Evolutionary conservation across 495 filamentous ascomycete species (phyloP), one percentile per base, ranked within the genome.

Genomic region (Neurospora sp.): DNA sequence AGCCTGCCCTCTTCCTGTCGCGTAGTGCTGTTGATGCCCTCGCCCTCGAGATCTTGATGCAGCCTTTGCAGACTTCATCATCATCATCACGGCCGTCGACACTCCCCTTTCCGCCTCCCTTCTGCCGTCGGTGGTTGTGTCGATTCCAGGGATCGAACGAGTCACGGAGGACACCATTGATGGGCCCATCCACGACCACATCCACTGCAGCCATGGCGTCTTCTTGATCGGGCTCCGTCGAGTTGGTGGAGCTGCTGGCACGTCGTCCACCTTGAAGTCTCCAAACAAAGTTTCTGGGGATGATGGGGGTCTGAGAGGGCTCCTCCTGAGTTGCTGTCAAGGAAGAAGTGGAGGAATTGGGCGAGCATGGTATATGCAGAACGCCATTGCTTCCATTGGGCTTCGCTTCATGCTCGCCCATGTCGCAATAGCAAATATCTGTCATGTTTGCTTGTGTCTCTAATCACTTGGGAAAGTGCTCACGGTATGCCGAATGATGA

Each of bases 81-180:
- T 78, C 74, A 3, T 76, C 72, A 18, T 75, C 41, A 20, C 72
- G 71, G 27, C 14, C 27, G 1, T 35, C 8, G 0, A 18, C 54
- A 35, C 12, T 18, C 54, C 54, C 23, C 27, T 31, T 31, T 62
- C 23, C 54, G 12, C 54, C 54, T 62, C 54, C 54, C 27, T 62
- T 35, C 9, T 35, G 54, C 14, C 27, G 23, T 62, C 23, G 54
- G 9, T 70, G 38, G 12, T 75, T 69, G 70, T 74, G 72, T 10
- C 71, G 70, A 14, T 71, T 44, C 80, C 80, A 81, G 2, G 80
- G 79, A 62, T 81, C 80, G 39, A 80, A 81, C 18, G 73, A 74
- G 23, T 74, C 72, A 18, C 79, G 76, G 12, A 80, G 70, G 14
- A 75, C 76, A 35, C 54, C 54, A 35, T 18, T 35, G 54, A 66